These are phyloP conservation scores for Colletotrichum filicis DNA, from an alignment of 2,329 filamentous ascomycete species.

Conservation along the genomic window DNA sequence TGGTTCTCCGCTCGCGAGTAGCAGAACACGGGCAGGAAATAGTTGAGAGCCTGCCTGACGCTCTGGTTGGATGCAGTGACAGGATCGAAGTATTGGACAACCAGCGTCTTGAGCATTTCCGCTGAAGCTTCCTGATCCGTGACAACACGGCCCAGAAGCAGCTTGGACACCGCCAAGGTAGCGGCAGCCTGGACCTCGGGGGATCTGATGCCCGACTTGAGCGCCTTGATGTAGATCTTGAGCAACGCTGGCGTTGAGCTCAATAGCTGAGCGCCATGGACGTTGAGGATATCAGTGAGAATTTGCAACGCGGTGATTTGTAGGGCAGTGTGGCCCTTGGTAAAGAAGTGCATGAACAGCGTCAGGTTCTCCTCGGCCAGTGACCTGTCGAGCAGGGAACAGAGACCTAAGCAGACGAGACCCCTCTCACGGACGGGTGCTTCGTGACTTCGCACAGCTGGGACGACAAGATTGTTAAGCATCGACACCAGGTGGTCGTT, in stretches of 20 bases:
- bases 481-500: constrained; percentile 96
- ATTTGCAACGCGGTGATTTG: constrained; percentile 93
- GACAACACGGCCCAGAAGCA: constrained; percentile 84
- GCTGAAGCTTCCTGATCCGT: constrained; percentile 73
- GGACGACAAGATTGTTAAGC: constrained; percentile 96
- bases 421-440: constrained; percentile 92
- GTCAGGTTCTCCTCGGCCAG: constrained; percentile 92
- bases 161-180: constrained; percentile 84
- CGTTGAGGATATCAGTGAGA: constrained; percentile 90
- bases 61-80: constrained; percentile 82
- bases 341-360: constrained; percentile 96
- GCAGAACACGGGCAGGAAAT: constrained; percentile 95
- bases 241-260: constrained; percentile 75
- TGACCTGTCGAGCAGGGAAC: constrained; percentile 89
- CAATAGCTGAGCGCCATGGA: constrained; percentile 84
- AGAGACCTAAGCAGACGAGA: constrained; percentile 88
- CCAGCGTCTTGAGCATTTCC: constrained; percentile 85
- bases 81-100: constrained; percentile 90
- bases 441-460: constrained; percentile 92
- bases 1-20: constrained; percentile 88
- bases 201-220: constrained; percentile 76
- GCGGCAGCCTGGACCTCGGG: constrained; percentile 84
- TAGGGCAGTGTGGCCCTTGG: constrained; percentile 87
- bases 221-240: constrained; percentile 86
- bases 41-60: constrained; percentile 87